Conservation (phyloP, 2,329 filamentous ascomycete species). For the Elsinoe necatrix region DNA sequence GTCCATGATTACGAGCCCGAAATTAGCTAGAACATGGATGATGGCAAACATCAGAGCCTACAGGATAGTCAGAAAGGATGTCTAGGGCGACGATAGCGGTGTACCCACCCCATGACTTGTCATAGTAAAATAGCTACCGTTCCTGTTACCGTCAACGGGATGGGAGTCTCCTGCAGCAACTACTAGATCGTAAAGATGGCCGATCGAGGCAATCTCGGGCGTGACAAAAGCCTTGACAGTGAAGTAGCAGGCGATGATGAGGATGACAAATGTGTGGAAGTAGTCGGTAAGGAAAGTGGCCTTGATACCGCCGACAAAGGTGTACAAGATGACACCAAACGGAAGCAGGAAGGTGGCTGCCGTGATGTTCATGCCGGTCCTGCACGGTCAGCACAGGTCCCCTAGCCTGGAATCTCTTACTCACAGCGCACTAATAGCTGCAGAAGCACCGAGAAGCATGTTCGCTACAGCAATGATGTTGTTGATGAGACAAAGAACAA, state of each 20-base stretch:
- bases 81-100: background rate
- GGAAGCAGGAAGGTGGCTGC: slow-evolving; percentile 20
- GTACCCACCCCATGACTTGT: slow-evolving; percentile 36
- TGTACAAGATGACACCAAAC: slow-evolving; percentile 39
- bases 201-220: slow-evolving; percentile 36
- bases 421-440: slow-evolving; percentile 12
- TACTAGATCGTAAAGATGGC: slow-evolving; percentile 41
- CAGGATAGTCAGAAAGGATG: background rate
- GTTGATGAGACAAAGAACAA: slow-evolving; percentile 26
- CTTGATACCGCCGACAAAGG: slow-evolving; percentile 42
- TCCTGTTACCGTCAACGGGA: slow-evolving; percentile 36
- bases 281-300: slow-evolving; percentile 45
- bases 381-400: background rate
- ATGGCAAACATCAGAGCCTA: slow-evolving; percentile 33
- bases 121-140: slow-evolving; percentile 42
- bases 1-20: slow-evolving; percentile 45
- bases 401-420: background rate
- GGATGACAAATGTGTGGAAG: slow-evolving; percentile 40
- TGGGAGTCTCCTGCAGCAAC: slow-evolving; percentile 35
- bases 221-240: slow-evolving; percentile 37
- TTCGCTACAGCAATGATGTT: slow-evolving; percentile 33
- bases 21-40: slow-evolving; percentile 42
- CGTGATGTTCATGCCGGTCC: slow-evolving; percentile 23
- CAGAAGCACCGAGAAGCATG: slow-evolving; percentile 23
- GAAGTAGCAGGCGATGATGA: slow-evolving; percentile 44